Evolutionary conservation across 495 filamentous ascomycete genomes (phyloP).

Genomic region (Delitschia confertaspora): DNA sequence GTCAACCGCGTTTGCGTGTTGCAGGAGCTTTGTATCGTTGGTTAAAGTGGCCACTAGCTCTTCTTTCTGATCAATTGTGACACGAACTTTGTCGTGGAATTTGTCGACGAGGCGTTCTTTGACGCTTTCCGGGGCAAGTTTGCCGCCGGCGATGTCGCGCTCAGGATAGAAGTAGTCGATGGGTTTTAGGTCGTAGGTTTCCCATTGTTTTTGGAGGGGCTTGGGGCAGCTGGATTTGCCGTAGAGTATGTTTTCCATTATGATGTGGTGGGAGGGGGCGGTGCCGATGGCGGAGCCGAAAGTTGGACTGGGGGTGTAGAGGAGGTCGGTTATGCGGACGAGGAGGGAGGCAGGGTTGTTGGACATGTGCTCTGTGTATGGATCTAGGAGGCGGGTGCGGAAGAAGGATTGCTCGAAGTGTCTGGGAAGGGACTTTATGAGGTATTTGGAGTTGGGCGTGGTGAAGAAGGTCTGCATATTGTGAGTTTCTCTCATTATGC

Average conservation of each 20-base stretch:
- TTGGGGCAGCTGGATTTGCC: constrained; percentile 39
- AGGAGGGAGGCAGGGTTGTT: constrained; percentile 48
- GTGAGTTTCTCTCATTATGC: neutral
- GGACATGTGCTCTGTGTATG: constrained; percentile 54
- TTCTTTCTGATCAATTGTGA: constrained; percentile 43
- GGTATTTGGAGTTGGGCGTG: constrained; percentile 50
- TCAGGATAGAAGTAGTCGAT: constrained; percentile 64
- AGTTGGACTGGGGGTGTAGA: constrained; percentile 44
- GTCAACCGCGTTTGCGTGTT: constrained; percentile 53
- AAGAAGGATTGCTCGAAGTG: constrained; percentile 62
- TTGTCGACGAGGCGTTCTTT: constrained; percentile 51
- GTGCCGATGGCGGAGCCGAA: constrained; percentile 47
- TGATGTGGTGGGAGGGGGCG: constrained; percentile 56
- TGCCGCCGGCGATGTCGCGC: constrained; percentile 53
- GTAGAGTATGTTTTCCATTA: constrained; percentile 64
- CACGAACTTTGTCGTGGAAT: constrained; percentile 55
- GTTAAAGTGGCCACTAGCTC: constrained; percentile 43
- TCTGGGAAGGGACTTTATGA: constrained; percentile 59
- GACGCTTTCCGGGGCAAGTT: constrained; percentile 49
- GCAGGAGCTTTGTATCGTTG: constrained; percentile 51
- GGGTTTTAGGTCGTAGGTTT: constrained; percentile 63
- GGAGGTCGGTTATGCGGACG: constrained; percentile 60
- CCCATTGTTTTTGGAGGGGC: constrained; percentile 40
- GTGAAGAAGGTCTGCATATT: constrained; percentile 52
- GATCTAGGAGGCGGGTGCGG: constrained; percentile 49